phyloP scores from a whole-genome alignment of 164 flowering plant genomes.

The Amborella trichopoda region DNA sequence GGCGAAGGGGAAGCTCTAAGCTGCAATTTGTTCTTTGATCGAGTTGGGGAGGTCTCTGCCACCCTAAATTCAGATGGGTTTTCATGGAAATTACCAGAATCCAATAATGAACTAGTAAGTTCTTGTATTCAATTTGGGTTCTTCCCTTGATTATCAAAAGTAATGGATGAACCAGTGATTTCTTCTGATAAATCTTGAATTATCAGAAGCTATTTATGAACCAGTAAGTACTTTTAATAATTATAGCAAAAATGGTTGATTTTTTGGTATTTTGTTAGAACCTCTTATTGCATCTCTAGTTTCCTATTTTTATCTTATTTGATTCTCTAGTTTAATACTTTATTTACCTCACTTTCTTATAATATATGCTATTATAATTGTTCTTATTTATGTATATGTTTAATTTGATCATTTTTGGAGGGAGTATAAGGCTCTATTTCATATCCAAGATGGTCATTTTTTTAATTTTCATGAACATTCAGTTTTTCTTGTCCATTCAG shows the following conservation, averaged over 20 bases:
- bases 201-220: not conserved
- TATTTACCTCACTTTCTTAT: not conserved
- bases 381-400: not conserved
- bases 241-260: not conserved
- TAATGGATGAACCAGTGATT: too few species aligned
- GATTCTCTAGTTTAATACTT: not conserved
- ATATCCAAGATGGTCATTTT: too few species aligned
- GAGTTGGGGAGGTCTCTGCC: conserved; percentile 53
- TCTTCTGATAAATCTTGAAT: too few species aligned
- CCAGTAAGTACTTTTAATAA: not conserved
- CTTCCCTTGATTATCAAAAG: not conserved
- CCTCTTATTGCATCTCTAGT: not conserved
- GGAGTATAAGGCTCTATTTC: too few species aligned
- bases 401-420: too few species aligned
- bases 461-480: not conserved
- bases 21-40: conserved; percentile 48
- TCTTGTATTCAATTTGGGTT: not conserved
- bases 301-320: not conserved
- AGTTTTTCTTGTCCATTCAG: not conserved
- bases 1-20: too few species aligned
- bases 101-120: conserved; percentile 26
- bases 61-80: conserved; percentile 42
- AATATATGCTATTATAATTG: not conserved
- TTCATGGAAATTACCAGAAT: conserved; percentile 50
- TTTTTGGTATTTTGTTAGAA: not conserved